A percentile compares a stretch with the other conserved stretches of the same genome.
phyloP scores from a whole-genome alignment of 768 basidiomycete species.

The Dentipellis fragilis region DNA sequence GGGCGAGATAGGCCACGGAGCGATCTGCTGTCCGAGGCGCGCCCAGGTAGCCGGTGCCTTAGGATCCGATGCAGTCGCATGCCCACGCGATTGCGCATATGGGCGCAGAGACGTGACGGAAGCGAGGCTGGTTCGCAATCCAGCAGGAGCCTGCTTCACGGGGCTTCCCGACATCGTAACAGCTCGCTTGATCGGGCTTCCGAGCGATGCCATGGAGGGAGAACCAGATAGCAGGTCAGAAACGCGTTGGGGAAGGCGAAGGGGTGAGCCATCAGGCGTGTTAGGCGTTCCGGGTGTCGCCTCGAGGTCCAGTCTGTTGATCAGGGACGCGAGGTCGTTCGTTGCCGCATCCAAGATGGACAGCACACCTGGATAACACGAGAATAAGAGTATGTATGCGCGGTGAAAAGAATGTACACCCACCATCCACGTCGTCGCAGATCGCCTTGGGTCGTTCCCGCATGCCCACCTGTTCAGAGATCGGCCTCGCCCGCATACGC shows the following conservation, averaged over 20 bases:
- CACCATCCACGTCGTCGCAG: slow-evolving; percentile 44
- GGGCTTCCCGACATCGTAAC: slow-evolving; percentile 9
- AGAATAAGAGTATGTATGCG: slow-evolving; percentile 1
- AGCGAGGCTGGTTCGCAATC: slow-evolving; percentile 25
- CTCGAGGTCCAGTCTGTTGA: slow-evolving; percentile 73
- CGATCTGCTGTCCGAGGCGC: slow-evolving; percentile 43
- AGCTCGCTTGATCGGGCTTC: slow-evolving; percentile 25
- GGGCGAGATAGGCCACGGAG: slow-evolving; percentile 47
- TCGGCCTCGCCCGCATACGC: slow-evolving; percentile 41
- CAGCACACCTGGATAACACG: slow-evolving; percentile 34
- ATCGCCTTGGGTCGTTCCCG: slow-evolving; percentile 38
- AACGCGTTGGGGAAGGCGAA: slow-evolving; percentile 15
- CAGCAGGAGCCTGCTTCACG: slow-evolving; percentile 16
- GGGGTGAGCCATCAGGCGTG: slow-evolving; percentile 30
- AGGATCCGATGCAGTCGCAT: slow-evolving; percentile 5
- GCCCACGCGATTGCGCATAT: slow-evolving; percentile 29
- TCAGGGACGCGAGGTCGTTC: slow-evolving; percentile 66
- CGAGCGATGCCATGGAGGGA: slow-evolving; percentile 14
- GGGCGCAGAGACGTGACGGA: slow-evolving; percentile 42
- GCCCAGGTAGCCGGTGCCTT: slow-evolving; percentile 2
- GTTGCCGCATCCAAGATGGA: slow-evolving; percentile 74
- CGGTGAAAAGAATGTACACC: slow-evolving; percentile 8
- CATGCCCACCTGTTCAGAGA: slow-evolving; percentile 54
- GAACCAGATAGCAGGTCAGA: slow-evolving; percentile 13
- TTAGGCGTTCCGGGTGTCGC: slow-evolving; percentile 55